Base-by-base conservation (phyloP, 2,329 filamentous ascomycete genomes). In the Dothistroma septosporum region DNA sequence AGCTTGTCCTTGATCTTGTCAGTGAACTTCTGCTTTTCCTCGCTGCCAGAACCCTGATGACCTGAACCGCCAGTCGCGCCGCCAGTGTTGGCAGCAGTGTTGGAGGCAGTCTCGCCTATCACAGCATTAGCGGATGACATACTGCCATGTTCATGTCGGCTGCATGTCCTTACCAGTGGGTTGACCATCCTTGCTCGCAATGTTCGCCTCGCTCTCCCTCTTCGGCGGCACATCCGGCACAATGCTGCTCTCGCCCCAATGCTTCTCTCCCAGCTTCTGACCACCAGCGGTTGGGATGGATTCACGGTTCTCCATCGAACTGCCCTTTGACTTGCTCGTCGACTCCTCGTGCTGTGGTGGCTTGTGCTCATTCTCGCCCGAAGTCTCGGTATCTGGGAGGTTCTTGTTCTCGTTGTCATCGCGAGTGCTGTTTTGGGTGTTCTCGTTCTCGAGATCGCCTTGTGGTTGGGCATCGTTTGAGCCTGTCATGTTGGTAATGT, bases 201-300 rank as follows among this genome's bases (percentile, higher is more conserved):
- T 58, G 53, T 62, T 63, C 12, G 46, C 57, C n/a, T 54, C 57
- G 21, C 49, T 33, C 19, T 53, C 44, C 22, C 57, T 50, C 22
- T 62, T 50, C 44, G 55, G 35, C 24, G 71, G 71, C 46, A 64
- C 62, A 16, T 73, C 72, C 11, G 72, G 70, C 14, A 74, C 66
- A 16, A 70, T 67, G 55, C 71, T 62, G 66, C 72, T 73, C 69
- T 73, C 71, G 52, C 72, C 72, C 72, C 70, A 73, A 61, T 73
- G 70, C 63, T 70, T 69, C 59, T 68, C 62, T 46, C 72, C 72
- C 2, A 73, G 57, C 48, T 63, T 64, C 61, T 72, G 62, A 31
- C 71, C 72, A 14, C 72, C 72, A 31, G 72, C 72, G 11, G 67
- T 70, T 6, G 72, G 72, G 54, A 74, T 74, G 49, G 71, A 62